Conservation (phyloP, 176 grass and related monocot species). For the Oryza meridionalis region DNA sequence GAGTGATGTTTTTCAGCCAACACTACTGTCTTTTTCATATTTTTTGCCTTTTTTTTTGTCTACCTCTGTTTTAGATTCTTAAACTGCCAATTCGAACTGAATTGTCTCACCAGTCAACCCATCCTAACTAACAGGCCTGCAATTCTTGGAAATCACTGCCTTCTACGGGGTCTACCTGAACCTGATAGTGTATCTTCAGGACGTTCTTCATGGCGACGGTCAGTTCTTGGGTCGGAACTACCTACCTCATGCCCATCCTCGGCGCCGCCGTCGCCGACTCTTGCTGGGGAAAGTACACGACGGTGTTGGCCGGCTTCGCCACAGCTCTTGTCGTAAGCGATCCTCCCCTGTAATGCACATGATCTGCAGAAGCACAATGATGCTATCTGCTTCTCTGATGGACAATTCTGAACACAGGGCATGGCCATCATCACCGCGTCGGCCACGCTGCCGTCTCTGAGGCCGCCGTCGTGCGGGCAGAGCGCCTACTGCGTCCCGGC, state of each 20-base stretch:
- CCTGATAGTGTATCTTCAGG: conserved; percentile 71
- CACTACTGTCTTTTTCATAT: background rate
- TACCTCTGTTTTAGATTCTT: background rate
- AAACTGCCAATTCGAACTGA: background rate
- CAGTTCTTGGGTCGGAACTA: conserved; percentile 49
- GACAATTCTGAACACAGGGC: conserved; percentile 10
- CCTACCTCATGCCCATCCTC: conserved; percentile 65
- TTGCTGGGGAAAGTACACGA: conserved; percentile 68
- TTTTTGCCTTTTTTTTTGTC: background rate
- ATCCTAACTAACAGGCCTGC: conserved; percentile 44
- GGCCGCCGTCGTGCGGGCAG: conserved; percentile 35
- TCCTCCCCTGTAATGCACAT: background rate
- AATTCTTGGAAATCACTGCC: conserved; percentile 64
- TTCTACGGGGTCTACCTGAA: conserved; percentile 61
- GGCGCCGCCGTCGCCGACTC: conserved; percentile 63
- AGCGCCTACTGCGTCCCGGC: conserved; percentile 40
- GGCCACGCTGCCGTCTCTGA: conserved; percentile 35
- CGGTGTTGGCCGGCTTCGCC: conserved; percentile 44
- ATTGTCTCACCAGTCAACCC: background rate
- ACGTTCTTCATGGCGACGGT: conserved; percentile 72
- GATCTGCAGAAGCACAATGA: background rate
- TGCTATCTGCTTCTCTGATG: conserved; percentile 23
- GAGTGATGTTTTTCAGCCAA: background rate
- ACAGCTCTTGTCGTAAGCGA: conserved; percentile 51
- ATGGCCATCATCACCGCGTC: conserved; percentile 32